Evolutionary conservation across 345 rosid species (phyloP).

Genomic region (Acer yangbiense): DNA sequence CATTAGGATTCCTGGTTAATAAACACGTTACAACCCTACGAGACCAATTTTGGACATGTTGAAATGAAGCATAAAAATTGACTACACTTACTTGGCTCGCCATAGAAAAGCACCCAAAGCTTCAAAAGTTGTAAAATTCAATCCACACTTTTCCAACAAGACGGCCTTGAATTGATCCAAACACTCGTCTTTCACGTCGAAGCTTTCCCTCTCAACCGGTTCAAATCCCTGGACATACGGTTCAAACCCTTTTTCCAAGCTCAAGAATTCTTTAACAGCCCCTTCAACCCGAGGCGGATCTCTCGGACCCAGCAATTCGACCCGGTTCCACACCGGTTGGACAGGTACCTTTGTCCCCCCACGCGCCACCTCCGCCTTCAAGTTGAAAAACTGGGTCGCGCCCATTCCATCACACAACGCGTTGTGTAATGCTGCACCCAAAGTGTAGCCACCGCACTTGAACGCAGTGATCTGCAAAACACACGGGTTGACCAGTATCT

Average conservation of each 20-base stretch:
- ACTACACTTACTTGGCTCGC: constrained; percentile 76
- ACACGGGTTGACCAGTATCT: constrained; percentile 59
- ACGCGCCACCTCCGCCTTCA: constrained; percentile 70
- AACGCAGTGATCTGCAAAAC: constrained; percentile 71
- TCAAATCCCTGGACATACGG: constrained; percentile 46
- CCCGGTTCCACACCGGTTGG: constrained; percentile 73
- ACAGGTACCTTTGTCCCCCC: constrained; percentile 46
- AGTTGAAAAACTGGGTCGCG: constrained; percentile 74
- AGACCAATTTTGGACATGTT: no score
- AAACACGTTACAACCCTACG: no score
- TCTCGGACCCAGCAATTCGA: constrained; percentile 61
- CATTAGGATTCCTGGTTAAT: no score
- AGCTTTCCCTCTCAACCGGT: constrained; percentile 48
- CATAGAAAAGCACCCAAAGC: constrained; percentile 86
- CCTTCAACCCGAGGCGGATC: constrained; percentile 58
- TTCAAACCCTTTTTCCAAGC: constrained; percentile 43
- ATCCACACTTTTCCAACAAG: constrained; percentile 55
- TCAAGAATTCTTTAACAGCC: constrained; percentile 51
- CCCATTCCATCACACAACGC: constrained; percentile 80
- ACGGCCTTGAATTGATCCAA: constrained; percentile 56
- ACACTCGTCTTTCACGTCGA: constrained; percentile 65
- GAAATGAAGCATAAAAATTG: no score
- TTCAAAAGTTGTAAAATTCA: constrained; percentile 77
- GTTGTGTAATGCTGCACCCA: constrained; percentile 76
- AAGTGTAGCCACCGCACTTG: constrained; percentile 69